Conservation (phyloP, 2,329 filamentous ascomycete genomes). For the Emericellopsis atlantica region DNA sequence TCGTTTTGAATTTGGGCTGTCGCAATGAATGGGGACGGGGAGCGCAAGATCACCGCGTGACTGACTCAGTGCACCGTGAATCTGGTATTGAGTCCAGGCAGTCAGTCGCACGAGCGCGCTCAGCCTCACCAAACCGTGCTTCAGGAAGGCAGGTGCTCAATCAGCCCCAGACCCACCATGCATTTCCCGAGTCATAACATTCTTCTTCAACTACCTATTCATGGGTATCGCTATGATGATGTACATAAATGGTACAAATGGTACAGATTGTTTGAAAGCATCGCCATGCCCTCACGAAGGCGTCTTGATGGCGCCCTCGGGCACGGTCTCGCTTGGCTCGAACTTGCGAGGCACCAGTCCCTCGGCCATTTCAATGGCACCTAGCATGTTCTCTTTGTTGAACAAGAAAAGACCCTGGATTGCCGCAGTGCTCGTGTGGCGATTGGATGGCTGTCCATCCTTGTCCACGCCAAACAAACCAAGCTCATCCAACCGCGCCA, state of each 20-base stretch:
- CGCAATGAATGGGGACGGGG: too few species aligned
- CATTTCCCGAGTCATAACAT: not conserved
- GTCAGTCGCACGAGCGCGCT: too few species aligned
- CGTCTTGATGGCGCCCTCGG: conserved; percentile 26
- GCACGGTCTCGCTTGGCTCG: conserved; percentile 28
- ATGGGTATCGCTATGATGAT: not conserved
- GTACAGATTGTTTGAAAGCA: not conserved
- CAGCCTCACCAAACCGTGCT: too few species aligned
- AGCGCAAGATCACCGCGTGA: too few species aligned
- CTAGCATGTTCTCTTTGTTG: conserved; percentile 83
- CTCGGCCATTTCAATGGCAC: conserved; percentile 71
- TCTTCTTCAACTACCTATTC: not conserved
- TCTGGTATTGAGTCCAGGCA: too few species aligned
- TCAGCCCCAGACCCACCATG: too few species aligned
- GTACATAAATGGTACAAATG: conserved; percentile 1
- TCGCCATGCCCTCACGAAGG: conserved; percentile 15
- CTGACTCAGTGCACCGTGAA: too few species aligned
- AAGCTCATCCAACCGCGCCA: conserved; percentile 55
- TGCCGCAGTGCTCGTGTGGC: conserved; percentile 71
- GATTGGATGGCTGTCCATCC: conserved; percentile 30
- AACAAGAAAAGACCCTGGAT: conserved; percentile 91
- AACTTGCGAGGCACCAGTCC: conserved; percentile 46
- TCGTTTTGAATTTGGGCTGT: too few species aligned
- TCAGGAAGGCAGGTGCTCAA: too few species aligned
- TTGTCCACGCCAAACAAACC: conserved; percentile 52